A percentile compares a stretch with the other conserved stretches of the same genome.
Conservation (phyloP, 345 rosid species). For the Eucalyptus camaldulensis region DNA sequence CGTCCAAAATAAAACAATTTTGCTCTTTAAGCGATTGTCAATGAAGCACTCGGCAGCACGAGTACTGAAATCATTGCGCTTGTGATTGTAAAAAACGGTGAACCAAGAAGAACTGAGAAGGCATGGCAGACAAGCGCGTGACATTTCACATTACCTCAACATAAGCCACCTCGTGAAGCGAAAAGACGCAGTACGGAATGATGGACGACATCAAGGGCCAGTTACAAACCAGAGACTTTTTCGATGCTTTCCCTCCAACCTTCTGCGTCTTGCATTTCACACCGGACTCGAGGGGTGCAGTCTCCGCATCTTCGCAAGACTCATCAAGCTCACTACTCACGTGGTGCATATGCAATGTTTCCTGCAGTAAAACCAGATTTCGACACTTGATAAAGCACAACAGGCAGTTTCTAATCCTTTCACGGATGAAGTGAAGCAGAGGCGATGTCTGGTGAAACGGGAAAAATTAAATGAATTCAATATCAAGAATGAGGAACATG, state of each 20-base stretch:
- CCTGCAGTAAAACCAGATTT: not conserved
- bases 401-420: not conserved
- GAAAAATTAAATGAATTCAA: not conserved
- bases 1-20: not conserved
- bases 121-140: not conserved
- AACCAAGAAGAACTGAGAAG: not conserved
- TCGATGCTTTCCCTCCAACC: slow-evolving; percentile 6
- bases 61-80: not conserved
- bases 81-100: not conserved
- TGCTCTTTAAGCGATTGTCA: not conserved
- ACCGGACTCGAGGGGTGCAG: not conserved
- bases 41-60: not conserved
- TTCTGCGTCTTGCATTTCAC: not conserved
- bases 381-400: not conserved
- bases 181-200: slow-evolving; percentile 72
- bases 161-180: slow-evolving; percentile 95
- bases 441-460: not conserved
- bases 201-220: slow-evolving; percentile 92
- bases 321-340: slow-evolving; percentile 7
- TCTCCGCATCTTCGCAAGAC: slow-evolving; percentile 26
- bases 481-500: not conserved
- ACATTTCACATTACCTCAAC: slow-evolving; percentile 39
- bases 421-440: not conserved
- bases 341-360: slow-evolving; percentile 20
- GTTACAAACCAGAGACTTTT: slow-evolving; percentile 38